Base-by-base conservation (phyloP, 2,329 filamentous ascomycete genomes). In the Verticillium albo-atrum region DNA sequence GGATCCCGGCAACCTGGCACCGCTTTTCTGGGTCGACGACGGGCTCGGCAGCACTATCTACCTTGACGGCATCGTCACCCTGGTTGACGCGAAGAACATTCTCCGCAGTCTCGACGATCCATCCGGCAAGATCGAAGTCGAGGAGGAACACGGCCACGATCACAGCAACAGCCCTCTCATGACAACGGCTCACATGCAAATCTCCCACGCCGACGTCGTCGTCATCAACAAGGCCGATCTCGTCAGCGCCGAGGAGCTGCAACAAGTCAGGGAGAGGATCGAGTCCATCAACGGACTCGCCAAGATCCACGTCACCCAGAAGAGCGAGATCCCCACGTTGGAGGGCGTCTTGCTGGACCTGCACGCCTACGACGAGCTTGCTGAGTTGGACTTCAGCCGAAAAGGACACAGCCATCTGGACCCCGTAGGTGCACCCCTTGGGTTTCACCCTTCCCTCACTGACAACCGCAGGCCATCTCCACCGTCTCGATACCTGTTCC, bases 11-110 rank as follows among this genome's bases (percentile, higher is more conserved):
- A 98, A 98, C 68, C 87, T 99, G 56, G 95, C 95, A 0, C 95
- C 95, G 1, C 78, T 98, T 15, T 99, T 99, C 77, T 99, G 95
- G 95, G 89, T 99, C 27, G 95, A 99, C 68, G 94, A 98, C 65
- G 95, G 93, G 0, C 83, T 99, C 3, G 94, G 92, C 7, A 97
- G 93, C 73, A 93, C 89, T 37, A 97, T 99, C 68, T 99, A 96
- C 73, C 85, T 99, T 0, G 95, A 99, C 70, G 95, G 95, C 2
- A 97, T 99, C 59, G 93, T 98, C 54, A 98, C 95, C 0, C 80
- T 99, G 1, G 91, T 99, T 23, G 95, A 99, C 72, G 94, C 93
- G 32, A 96, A 95, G 76, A 97, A 98, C 68, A 90, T 99, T 25
- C 73, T 96, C 4, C 87, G 83, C 63, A 91, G 87, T 67, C 82